Evolutionary conservation across 108 stramenopile species (phyloP).

Genomic region (Thalassiosira profunda): DNA sequence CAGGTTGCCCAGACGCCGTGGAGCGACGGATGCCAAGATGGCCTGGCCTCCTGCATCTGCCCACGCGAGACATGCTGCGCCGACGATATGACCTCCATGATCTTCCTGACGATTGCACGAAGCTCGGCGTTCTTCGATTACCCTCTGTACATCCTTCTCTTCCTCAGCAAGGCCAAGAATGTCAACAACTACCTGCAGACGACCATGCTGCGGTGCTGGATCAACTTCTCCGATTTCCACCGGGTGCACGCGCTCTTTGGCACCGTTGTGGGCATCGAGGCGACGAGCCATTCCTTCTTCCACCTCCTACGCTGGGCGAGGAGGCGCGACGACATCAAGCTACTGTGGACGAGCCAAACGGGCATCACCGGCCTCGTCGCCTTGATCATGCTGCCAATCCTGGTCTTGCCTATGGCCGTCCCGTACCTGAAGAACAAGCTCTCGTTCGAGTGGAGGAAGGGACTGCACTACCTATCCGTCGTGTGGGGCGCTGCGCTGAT

Average conservation of each 20-base stretch:
- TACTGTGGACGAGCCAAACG: constrained; percentile 20
- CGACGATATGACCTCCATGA: constrained; percentile 25
- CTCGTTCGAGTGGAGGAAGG: constrained; percentile 25
- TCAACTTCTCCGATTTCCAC: constrained; percentile 24
- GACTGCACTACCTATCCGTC: constrained; percentile 20
- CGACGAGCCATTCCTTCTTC: constrained; percentile 17
- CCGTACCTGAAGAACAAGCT: constrained; percentile 16
- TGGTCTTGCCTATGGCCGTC: constrained; percentile 30
- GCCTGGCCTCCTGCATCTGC: constrained; percentile 21
- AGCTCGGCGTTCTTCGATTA: constrained; percentile 23
- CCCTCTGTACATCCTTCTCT: constrained; percentile 32
- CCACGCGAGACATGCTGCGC: constrained; percentile 34
- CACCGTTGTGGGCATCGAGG: constrained; percentile 18
- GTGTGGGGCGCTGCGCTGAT: constrained; percentile 22
- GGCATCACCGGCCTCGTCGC: constrained; percentile 37
- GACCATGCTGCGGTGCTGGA: constrained; percentile 11
- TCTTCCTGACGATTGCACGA: constrained; percentile 28
- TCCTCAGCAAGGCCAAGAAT: constrained; percentile 28
- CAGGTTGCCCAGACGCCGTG: constrained; percentile 15
- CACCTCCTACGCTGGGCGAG: constrained; percentile 24
- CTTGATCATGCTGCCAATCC: constrained; percentile 4
- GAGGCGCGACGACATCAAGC: constrained; percentile 8
- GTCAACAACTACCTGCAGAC: constrained; percentile 22
- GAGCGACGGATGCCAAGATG: constrained; percentile 25
- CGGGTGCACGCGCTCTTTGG: constrained; percentile 23